Evolutionary conservation across 306 rosid species (phyloP), one percentile per base, ranked within the genome.

Genomic region (Trichosanthes truncata): DNA sequence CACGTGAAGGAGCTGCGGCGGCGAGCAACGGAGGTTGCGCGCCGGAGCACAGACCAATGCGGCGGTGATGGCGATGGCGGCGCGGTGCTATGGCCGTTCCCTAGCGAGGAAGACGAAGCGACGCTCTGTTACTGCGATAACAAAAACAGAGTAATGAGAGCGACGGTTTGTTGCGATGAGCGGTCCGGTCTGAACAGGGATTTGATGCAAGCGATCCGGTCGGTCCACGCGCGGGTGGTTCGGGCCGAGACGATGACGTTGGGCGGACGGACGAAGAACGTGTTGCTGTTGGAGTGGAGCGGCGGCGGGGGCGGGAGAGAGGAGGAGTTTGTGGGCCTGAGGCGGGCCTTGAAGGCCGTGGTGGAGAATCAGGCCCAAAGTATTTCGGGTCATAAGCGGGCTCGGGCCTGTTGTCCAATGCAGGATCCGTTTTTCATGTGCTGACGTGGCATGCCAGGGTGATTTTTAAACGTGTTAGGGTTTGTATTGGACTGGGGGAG

Each of bases 191-290:
- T 94, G 85, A 90, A 84, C 94, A 83, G 86, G 78, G 98, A 94
- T 21, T 45, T 94, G 74, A 67, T 51, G 1, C 69, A 55, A 67
- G 98, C 93, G 0, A 87, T 92, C n/a, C 75, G 86, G 66, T 87
- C 91, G 43, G 96, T 83, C 21, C 85, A 80, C 61, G 96, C 83
- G 0, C 88, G 66, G 76, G 83, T 80, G 26, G 87, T 94, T 12
- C 86, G 89, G 49, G 97, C 92, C 4, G 94, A 94, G 92, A 89
- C 84, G 89, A 87, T 90, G 93, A 92, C 97, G 59, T 83, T 94
- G 14, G 97, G 97, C 3, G 97, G 96, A 21, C 74, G 97, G 85
- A 87, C 86, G 20, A 92, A 90, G 90, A 88, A 67, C 26, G 91
- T 86, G 14, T 88, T 94, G 80, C 86, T 88, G 66, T 66, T 92